Base-by-base conservation (phyloP, 305 asterid genomes). In the Fraxinus platypoda region DNA sequence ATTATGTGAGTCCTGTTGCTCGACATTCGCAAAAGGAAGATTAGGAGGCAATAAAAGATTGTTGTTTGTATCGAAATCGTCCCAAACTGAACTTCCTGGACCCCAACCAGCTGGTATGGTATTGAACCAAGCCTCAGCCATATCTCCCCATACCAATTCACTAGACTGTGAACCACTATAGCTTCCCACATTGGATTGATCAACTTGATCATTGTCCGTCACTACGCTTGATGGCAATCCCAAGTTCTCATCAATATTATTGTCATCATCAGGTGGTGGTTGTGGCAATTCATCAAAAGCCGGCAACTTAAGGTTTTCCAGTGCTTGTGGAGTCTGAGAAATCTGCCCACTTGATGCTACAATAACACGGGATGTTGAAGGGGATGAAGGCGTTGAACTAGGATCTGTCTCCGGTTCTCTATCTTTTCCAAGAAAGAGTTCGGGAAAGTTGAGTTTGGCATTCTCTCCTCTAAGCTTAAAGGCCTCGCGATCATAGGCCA, bases 401-500 rank as follows among this genome's bases (percentile, higher is more conserved):
- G 84, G 72, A 2, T 70, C 72, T 5, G 84, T 23, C 0, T 78
- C 41, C 3, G 80, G n/a, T 54, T 62, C 81, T 49, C 76, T 90
- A 33, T 87, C 86, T 84, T 91, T 92, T 0, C 95, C 97, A 15
- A 87, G 46, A 88, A 94, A 95, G 38, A 83, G 92, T 15, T 94
- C 94, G 17, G 99, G 99, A 72, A 95, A 95, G 80, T 95, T 95
- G 78, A 95, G 93, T 87, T 90, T 81, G 1, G 99, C 99, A 71
- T 91, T 95, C 81, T 92, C 98, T 25, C 98, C 98, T 66, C 98
- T 78, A 68, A 95, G 84, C 91, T 92, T 92, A 81, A 88, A 95
- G 1, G 99, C 99, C 86, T 94, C 97, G 3, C 98, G 95, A 77
- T 95, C 99, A 78, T 95, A 95, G 77, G 99, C 98, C 87, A 95